Conservation (phyloP, 305 asterid species). For the Rubia peregrina region DNA sequence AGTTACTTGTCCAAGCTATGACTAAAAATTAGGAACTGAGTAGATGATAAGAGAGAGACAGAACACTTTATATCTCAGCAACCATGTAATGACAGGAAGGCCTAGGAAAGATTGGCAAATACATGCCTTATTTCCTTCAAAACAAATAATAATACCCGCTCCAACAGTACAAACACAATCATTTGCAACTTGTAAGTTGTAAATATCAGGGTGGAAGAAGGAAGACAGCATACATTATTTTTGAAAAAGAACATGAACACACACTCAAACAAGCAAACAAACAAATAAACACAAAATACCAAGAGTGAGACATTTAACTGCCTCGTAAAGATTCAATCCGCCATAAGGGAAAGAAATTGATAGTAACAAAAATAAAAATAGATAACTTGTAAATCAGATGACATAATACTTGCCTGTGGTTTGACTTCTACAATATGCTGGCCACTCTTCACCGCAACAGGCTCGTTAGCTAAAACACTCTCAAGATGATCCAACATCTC, state of each 20-base stretch:
- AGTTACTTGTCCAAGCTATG: background rate
- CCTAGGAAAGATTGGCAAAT: background rate
- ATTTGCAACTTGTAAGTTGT: background rate
- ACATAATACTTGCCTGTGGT: conserved; percentile 60
- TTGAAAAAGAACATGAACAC: background rate
- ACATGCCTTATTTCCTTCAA: background rate
- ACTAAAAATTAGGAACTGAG: background rate
- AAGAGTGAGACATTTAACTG: background rate
- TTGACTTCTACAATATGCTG: conserved; percentile 90
- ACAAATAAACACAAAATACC: background rate
- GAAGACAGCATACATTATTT: background rate
- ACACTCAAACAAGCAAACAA: background rate
- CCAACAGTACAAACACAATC: background rate
- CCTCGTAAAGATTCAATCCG: background rate
- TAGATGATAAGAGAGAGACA: too few relatives aligned
- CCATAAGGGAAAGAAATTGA: conserved; percentile 1
- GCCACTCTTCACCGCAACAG: conserved; percentile 90
- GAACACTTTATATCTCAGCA: too few relatives aligned
- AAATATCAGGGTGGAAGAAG: background rate
- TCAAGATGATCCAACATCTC: conserved; percentile 95
- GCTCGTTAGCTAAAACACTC: conserved; percentile 89
- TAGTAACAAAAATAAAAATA: too few relatives aligned
- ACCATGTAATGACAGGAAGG: background rate
- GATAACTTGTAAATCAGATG: conserved; percentile 6
- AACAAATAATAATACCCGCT: background rate